Percentiles rank a stretch among this genome's conserved stretches.
phyloP scores from a whole-genome alignment of 2,329 filamentous ascomycete species.

The Cladosporium cucumerinum region DNA sequence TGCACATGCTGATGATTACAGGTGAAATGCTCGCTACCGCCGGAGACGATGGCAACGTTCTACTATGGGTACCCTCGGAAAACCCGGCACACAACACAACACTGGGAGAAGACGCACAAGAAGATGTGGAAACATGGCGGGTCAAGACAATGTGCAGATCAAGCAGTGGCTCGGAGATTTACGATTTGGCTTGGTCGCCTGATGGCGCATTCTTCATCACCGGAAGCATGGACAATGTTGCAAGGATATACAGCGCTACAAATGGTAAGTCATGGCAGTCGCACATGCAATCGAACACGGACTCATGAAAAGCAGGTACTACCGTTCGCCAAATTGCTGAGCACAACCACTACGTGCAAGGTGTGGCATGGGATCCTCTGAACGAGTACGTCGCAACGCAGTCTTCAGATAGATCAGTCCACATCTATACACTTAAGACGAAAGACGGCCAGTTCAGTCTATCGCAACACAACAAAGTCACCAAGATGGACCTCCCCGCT shows the following conservation, averaged over 20 bases:
- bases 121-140: slow-evolving; percentile 96
- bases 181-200: slow-evolving; percentile 98
- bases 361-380: slow-evolving; percentile 94
- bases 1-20: slow-evolving; percentile 37
- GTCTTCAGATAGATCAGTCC: slow-evolving; percentile 94
- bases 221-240: slow-evolving; percentile 98
- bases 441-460: slow-evolving; percentile 95
- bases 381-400: slow-evolving; percentile 98
- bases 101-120: slow-evolving; percentile 72
- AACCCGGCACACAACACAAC: slow-evolving; percentile 57
- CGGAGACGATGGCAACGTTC: slow-evolving; percentile 94
- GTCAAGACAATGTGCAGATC: slow-evolving; percentile 98
- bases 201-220: slow-evolving; percentile 95
- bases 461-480: slow-evolving; percentile 72
- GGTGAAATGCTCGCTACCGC: slow-evolving; percentile 92
- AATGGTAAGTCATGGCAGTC: slow-evolving; percentile 59
- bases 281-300: neutral
- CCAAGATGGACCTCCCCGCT: slow-evolving; percentile 89
- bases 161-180: slow-evolving; percentile 83
- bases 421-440: slow-evolving; percentile 93
- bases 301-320: slow-evolving; percentile 44
- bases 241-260: slow-evolving; percentile 91
- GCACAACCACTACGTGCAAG: slow-evolving; percentile 97
- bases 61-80: slow-evolving; percentile 92
- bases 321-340: slow-evolving; percentile 91